Conservation (phyloP, 768 basidiomycete species). For the Phaeotremella fagi region DNA sequence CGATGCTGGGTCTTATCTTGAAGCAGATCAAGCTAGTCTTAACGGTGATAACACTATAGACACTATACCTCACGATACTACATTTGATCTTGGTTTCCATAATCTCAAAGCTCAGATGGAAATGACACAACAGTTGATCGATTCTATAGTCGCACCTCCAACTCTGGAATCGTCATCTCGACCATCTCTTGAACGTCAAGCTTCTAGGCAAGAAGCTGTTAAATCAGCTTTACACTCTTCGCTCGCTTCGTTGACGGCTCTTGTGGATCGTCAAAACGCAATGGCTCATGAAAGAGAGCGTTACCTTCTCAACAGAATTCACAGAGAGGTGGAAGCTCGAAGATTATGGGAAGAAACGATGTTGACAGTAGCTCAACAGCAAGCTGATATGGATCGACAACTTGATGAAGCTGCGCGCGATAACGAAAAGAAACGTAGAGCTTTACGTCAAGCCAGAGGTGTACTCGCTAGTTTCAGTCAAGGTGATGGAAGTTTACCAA, state of each 20-base stretch:
- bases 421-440: constrained; percentile 55
- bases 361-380: constrained; percentile 76
- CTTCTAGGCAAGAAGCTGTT: constrained; percentile 55
- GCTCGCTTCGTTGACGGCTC: constrained; percentile 56
- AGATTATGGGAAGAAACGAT: constrained; percentile 87
- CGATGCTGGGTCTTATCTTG: constrained; percentile 25
- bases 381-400: constrained; percentile 75
- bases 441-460: constrained; percentile 34
- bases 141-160: constrained; percentile 48
- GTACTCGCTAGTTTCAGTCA: constrained; percentile 51
- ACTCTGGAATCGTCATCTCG: not conserved
- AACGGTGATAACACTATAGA: constrained; percentile 7
- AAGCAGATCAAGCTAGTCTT: constrained; percentile 32
- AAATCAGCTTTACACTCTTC: constrained; percentile 54
- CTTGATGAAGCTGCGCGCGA: constrained; percentile 56
- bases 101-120: constrained; percentile 65
- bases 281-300: constrained; percentile 75
- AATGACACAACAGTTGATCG: constrained; percentile 62
- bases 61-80: constrained; percentile 30
- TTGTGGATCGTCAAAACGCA: constrained; percentile 63
- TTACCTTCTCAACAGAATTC: constrained; percentile 58
- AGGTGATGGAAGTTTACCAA: constrained; percentile 42
- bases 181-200: constrained; percentile 18
- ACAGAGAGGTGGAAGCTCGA: constrained; percentile 61
- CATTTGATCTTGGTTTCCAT: constrained; percentile 44